A percentile compares a stretch with the other conserved stretches of the same genome.
phyloP scores from a whole-genome alignment of 306 rosid genomes.

The Cyclanthera cordifolia region DNA sequence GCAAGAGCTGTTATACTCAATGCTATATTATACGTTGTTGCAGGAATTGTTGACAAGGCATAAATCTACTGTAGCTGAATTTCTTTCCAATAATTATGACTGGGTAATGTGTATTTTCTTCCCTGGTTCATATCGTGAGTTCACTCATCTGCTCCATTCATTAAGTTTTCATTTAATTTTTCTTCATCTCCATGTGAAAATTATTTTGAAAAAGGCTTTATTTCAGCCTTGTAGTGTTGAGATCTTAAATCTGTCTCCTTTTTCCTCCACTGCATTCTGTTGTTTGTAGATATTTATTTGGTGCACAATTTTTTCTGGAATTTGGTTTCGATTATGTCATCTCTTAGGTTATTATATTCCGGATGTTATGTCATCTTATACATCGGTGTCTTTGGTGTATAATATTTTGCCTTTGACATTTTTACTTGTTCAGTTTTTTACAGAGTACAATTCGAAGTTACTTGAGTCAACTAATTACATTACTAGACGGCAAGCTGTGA shows the following conservation, averaged over 20 bases:
- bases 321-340: background rate
- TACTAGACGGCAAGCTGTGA: slow-evolving; percentile 93
- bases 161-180: background rate
- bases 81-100: slow-evolving; percentile 86
- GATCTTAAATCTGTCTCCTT: background rate
- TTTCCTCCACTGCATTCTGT: background rate
- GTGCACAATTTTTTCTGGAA: background rate
- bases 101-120: slow-evolving; percentile 44
- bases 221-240: background rate
- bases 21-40: slow-evolving; percentile 15
- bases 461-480: slow-evolving; percentile 88
- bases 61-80: slow-evolving; percentile 92
- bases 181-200: background rate
- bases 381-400: background rate
- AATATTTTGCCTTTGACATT: slow-evolving; percentile 3
- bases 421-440: slow-evolving; percentile 57
- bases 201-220: background rate
- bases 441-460: slow-evolving; percentile 80
- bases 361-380: background rate
- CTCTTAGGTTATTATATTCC: background rate
- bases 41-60: slow-evolving; percentile 99
- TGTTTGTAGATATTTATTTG: background rate
- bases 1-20: slow-evolving; percentile 8
- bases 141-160: background rate
- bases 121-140: background rate